Percentiles rank a stretch among this genome's conserved stretches.
Evolutionary conservation across 805 yeast genomes (phyloP).

Genomic region (Crinitomyces ghanaensis): DNA sequence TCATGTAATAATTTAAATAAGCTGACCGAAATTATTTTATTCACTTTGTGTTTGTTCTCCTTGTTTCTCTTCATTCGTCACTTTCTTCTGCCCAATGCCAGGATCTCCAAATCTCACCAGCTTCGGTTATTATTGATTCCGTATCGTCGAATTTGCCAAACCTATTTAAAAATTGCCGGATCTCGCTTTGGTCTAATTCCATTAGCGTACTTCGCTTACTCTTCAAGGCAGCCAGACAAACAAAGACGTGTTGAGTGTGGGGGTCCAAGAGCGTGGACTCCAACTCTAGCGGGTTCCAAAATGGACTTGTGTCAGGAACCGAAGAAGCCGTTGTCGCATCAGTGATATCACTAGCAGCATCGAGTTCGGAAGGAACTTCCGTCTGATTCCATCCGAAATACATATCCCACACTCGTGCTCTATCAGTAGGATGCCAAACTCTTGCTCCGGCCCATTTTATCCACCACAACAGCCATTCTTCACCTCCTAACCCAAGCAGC

Average conservation of each 20-base stretch:
- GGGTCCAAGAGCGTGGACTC: conserved; percentile 18
- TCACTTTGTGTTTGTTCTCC: too few species aligned
- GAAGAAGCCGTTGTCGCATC: too few species aligned
- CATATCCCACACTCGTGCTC: conserved; percentile 86
- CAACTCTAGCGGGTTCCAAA: conserved; percentile 40
- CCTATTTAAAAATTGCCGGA: conserved; percentile 58
- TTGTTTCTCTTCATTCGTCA: too few species aligned
- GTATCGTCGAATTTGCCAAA: conserved; percentile 46
- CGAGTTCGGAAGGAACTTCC: conserved; percentile 7
- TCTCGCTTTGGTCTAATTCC: conserved; percentile 86
- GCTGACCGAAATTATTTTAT: too few species aligned
- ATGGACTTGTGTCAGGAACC: too few species aligned
- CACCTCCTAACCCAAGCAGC: conserved; percentile 48
- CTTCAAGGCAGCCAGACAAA: conserved; percentile 67
- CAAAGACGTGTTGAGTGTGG: conserved; percentile 64
- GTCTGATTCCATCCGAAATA: conserved; percentile 53
- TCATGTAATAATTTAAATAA: too few species aligned
- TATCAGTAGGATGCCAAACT: conserved; percentile 66
- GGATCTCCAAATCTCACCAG: conserved; percentile 82
- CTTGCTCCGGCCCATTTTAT: conserved; percentile 81
- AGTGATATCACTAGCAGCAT: conserved; percentile 49
- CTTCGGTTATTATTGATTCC: conserved; percentile 61
- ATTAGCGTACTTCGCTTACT: conserved; percentile 66
- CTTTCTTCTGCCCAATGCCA: conserved; percentile 55
- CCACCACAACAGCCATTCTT: conserved; percentile 95